These are phyloP conservation scores for Colletotrichum destructivum DNA, from an alignment of 2,329 filamentous ascomycete species.

Conservation along the genomic window DNA sequence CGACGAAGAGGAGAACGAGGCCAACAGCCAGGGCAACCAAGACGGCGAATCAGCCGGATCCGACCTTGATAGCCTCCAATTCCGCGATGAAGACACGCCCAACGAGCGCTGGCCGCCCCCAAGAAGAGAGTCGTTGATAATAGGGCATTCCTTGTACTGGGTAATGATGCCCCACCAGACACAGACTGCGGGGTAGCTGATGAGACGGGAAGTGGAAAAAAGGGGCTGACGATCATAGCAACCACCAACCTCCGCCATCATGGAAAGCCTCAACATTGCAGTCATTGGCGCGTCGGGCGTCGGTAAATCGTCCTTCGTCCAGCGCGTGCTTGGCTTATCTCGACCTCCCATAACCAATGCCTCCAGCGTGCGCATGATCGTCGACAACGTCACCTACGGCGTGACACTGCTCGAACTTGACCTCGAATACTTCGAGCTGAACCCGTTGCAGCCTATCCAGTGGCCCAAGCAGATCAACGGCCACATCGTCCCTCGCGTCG, in stretches of 20 bases:
- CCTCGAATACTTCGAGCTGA: constrained; percentile 75
- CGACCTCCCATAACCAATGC: constrained; percentile 68
- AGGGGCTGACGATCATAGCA: constrained; percentile 43
- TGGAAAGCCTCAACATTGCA: constrained; percentile 76
- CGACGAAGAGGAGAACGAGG: constrained; percentile 39
- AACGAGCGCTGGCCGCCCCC: constrained; percentile 60
- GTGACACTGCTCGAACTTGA: constrained; percentile 78
- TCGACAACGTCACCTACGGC: constrained; percentile 71
- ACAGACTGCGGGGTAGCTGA: constrained; percentile 40
- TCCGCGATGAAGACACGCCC: constrained; percentile 56
- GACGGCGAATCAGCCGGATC: constrained; percentile 20
- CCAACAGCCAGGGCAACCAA: constrained; percentile 47
- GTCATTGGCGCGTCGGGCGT: constrained; percentile 77
- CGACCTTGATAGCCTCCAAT: constrained; percentile 39
- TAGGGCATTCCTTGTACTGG: constrained; percentile 54
- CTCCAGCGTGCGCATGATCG: constrained; percentile 69
- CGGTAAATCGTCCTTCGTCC: constrained; percentile 79
- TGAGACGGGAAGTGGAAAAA: constrained; percentile 42
- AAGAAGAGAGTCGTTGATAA: constrained; percentile 65
- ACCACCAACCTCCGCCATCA: constrained; percentile 51
- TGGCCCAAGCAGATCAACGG: constrained; percentile 80
- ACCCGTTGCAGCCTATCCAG: constrained; percentile 70
- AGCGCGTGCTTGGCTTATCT: constrained; percentile 71
- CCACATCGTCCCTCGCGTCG: constrained; percentile 79
- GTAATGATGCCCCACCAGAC: constrained; percentile 50